Percentiles rank a stretch among this genome's conserved stretches.
These are phyloP conservation scores for Paramecium octaurelia DNA, from an alignment of 73 alveolate genomes.

Conservation along the genomic window DNA sequence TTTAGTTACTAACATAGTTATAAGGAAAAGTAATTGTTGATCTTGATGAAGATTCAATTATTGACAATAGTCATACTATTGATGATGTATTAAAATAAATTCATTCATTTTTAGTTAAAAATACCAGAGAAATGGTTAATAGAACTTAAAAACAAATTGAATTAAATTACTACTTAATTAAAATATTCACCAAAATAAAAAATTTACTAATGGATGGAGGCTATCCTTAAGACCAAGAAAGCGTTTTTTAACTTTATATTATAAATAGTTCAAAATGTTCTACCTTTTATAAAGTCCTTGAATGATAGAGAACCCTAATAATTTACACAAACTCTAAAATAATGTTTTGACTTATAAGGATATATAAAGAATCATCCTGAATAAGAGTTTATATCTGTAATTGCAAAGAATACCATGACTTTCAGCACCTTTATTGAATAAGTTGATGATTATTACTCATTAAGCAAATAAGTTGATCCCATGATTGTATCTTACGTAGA, in stretches of 20 bases:
- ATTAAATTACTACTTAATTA: background rate
- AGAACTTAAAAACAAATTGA: background rate
- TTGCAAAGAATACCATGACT: constrained; percentile 14
- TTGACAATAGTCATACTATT: background rate
- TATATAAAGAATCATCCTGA: constrained; percentile 2
- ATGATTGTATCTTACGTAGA: background rate
- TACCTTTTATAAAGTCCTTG: constrained; percentile 2
- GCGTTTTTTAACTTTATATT: constrained; percentile 16
- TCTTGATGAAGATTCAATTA: background rate
- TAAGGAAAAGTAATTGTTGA: background rate
- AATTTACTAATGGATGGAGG: constrained; percentile 49
- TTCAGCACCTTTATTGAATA: background rate
- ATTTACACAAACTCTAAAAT: background rate
- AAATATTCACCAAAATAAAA: constrained; percentile 32
- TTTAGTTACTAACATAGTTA: background rate
- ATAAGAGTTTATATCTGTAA: background rate
- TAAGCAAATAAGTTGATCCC: background rate
- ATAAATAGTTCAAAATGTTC: background rate
- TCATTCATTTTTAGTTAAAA: background rate
- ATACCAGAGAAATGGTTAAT: constrained; percentile 24
- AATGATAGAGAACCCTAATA: background rate
- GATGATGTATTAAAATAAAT: background rate
- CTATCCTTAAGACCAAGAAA: constrained; percentile 28
- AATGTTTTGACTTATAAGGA: constrained; percentile 2
- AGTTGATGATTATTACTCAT: constrained; percentile 22